These are phyloP conservation scores for Leccinum pellstonianum DNA, from an alignment of 768 basidiomycete genomes.

Conservation along the genomic window DNA sequence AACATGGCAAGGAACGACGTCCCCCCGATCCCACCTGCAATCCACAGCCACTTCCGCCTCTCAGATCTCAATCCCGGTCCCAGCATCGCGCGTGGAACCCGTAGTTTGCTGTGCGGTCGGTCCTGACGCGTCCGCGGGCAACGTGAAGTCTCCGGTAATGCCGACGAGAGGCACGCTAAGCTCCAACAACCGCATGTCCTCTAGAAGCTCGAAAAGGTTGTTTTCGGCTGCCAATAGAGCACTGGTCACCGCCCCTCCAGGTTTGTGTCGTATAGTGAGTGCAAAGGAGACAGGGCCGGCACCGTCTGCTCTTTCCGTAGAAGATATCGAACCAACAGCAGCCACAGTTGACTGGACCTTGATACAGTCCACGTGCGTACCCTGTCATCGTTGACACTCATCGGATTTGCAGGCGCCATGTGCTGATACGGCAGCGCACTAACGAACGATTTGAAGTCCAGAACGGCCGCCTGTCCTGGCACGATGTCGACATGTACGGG, in stretches of 20 bases:
- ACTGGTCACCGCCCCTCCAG: constrained; percentile 52
- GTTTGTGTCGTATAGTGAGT: constrained; percentile 58
- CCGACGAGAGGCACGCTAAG: constrained; percentile 49
- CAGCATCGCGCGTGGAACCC: background rate
- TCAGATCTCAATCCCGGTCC: background rate
- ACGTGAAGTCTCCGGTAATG: constrained; percentile 51
- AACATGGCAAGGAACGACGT: constrained; percentile 67
- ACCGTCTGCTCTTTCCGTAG: background rate
- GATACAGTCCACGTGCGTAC: constrained; percentile 69
- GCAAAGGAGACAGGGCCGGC: constrained; percentile 28
- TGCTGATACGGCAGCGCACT: constrained; percentile 50
- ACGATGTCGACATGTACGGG: constrained; percentile 33
- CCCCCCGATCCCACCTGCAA: constrained; percentile 64
- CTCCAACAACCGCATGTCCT: constrained; percentile 38
- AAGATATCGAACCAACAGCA: background rate
- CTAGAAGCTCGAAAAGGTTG: constrained; percentile 39
- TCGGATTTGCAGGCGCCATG: constrained; percentile 49
- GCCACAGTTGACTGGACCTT: constrained; percentile 22
- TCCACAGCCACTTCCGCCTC: constrained; percentile 44
- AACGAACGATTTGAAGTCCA: constrained; percentile 54
- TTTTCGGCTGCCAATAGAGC: constrained; percentile 50
- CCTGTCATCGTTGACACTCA: constrained; percentile 59
- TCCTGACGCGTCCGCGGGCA: constrained; percentile 21
- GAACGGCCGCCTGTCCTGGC: constrained; percentile 52
- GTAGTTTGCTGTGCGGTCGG: background rate